These are phyloP conservation scores for Boehmeria nivea DNA, from an alignment of 306 rosid species.

Conservation along the genomic window DNA sequence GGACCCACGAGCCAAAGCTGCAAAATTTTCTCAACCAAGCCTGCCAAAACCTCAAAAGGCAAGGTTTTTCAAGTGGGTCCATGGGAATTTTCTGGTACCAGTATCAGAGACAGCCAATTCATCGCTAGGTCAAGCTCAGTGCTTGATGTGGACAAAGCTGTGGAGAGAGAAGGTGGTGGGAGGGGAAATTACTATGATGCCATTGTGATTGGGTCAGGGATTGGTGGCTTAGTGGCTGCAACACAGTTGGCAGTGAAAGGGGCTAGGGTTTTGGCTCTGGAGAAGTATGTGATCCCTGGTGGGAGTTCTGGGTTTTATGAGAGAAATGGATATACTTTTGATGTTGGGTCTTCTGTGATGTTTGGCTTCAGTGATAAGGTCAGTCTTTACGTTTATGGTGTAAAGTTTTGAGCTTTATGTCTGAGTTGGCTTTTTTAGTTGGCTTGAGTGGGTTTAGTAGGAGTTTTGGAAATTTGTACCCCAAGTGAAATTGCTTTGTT, in stretches of 20 bases:
- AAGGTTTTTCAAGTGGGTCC: not conserved
- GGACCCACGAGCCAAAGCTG: slow-evolving; percentile 18
- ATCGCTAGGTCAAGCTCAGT: slow-evolving; percentile 33
- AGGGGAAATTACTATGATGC: slow-evolving; percentile 54
- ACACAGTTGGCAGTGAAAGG: slow-evolving; percentile 94
- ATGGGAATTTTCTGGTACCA: too few species aligned
- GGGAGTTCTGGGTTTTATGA: slow-evolving; percentile 94
- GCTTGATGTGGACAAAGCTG: slow-evolving; percentile 31
- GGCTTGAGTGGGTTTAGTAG: too few species aligned
- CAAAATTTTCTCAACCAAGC: not conserved
- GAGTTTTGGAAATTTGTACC: too few species aligned
- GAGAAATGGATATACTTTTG: slow-evolving; percentile 85
- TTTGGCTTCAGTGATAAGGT: slow-evolving; percentile 98
- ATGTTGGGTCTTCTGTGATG: slow-evolving; percentile 97
- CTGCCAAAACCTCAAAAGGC: not conserved
- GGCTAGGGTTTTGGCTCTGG: slow-evolving; percentile 80
- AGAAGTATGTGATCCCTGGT: slow-evolving; percentile 96
- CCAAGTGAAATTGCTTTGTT: too few species aligned
- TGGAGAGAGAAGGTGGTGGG: slow-evolving; percentile 34
- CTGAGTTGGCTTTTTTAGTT: too few species aligned
- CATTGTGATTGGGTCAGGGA: slow-evolving; percentile 90
- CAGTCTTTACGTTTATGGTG: not conserved
- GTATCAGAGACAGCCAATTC: slow-evolving; percentile 21
- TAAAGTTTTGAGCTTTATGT: too few species aligned
- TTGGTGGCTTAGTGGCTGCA: slow-evolving; percentile 90